These are phyloP conservation scores for Alternaria burnsii DNA, from an alignment of 2,329 filamentous ascomycete genomes.

Conservation along the genomic window DNA sequence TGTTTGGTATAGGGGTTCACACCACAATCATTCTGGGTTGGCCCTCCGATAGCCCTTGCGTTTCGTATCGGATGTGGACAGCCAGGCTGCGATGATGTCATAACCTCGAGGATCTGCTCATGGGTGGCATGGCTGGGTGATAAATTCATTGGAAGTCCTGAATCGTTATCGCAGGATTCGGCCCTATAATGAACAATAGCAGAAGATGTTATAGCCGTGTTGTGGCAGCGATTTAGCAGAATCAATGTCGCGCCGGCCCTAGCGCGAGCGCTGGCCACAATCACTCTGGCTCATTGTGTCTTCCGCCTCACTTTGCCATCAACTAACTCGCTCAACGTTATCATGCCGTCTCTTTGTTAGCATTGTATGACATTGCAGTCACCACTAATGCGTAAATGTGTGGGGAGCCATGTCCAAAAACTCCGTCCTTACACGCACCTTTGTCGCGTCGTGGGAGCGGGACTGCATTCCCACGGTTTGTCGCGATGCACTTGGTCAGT, in stretches of 20 bases:
- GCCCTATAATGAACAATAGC: not conserved
- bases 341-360: not conserved
- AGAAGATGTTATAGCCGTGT: not conserved
- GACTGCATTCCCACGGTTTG: not conserved
- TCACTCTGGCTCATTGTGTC: not conserved
- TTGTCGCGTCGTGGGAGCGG: not conserved
- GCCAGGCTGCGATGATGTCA: conserved; percentile 4
- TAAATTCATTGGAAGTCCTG: not conserved
- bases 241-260: not conserved
- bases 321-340: not conserved
- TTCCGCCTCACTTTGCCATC: not conserved
- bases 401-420: not conserved
- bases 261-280: not conserved
- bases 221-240: not conserved
- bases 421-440: not conserved
- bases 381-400: not conserved
- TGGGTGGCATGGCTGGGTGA: not conserved
- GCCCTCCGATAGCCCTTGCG: not conserved
- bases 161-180: not conserved
- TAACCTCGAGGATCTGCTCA: not conserved
- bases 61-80: not conserved
- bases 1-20: not conserved
- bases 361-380: not conserved
- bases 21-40: not conserved
- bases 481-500: not conserved